A percentile compares a stretch with the other conserved stretches of the same genome.
phyloP scores from a whole-genome alignment of 2,329 filamentous ascomycete genomes.

The Fusarium nanum region DNA sequence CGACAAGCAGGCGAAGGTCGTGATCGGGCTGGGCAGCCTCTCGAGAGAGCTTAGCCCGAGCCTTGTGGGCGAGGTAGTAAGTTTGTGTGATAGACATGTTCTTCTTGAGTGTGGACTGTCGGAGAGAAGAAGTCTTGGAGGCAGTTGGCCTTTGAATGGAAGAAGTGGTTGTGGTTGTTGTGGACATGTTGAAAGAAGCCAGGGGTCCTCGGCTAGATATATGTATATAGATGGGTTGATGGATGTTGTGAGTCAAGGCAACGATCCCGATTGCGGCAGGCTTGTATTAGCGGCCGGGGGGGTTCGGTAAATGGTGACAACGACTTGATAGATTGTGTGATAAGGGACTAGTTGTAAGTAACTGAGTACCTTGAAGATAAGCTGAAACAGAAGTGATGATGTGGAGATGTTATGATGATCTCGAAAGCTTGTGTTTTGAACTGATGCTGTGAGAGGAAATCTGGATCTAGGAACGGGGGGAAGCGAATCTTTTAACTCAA shows the following conservation, averaged over 20 bases:
- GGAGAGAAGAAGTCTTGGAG: conserved; percentile 46
- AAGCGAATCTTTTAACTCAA: conserved; percentile 46
- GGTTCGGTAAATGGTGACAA: conserved; percentile 47
- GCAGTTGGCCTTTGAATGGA: conserved; percentile 44
- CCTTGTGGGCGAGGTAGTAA: conserved; percentile 97
- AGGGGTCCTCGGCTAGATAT: conserved; percentile 39
- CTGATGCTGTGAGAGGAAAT: conserved; percentile 16
- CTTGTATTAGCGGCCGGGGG: conserved; percentile 48
- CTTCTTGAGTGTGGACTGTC: conserved; percentile 66
- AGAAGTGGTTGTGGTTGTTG: conserved; percentile 43
- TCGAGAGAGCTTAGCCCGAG: conserved; percentile 91
- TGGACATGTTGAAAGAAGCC: conserved; percentile 48
- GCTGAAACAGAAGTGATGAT: conserved; percentile 12
- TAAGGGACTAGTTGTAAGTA: conserved; percentile 39
- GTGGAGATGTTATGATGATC: conserved; percentile 21
- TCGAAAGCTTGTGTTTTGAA: conserved; percentile 26
- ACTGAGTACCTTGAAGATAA: conserved; percentile 8
- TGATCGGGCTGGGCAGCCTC: conserved; percentile 93
- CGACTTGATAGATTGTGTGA: conserved; percentile 47
- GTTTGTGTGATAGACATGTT: conserved; percentile 99
- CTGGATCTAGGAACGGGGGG: conserved; percentile 31
- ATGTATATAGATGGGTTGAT: conserved; percentile 39
- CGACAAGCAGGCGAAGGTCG: conserved; percentile 93
- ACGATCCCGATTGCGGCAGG: conserved; percentile 48
- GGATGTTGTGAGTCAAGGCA: conserved; percentile 46